Percentiles rank a stretch among this genome's conserved stretches.
These are phyloP conservation scores for Kondoa subrosea DNA, from an alignment of 768 basidiomycete genomes.

Conservation along the genomic window DNA sequence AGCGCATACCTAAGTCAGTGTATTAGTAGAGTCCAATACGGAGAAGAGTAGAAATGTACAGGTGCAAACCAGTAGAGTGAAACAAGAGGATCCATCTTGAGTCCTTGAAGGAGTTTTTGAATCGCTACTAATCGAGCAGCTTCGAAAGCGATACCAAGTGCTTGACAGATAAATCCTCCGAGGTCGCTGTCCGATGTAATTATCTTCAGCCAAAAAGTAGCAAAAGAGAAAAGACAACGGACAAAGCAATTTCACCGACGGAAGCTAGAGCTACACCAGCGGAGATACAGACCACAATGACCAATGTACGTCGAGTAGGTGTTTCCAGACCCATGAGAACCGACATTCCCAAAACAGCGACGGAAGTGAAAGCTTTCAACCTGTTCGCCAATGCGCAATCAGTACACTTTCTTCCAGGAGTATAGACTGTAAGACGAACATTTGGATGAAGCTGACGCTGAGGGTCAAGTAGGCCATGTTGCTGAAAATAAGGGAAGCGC, in stretches of 20 bases:
- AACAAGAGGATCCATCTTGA: constrained; percentile 94
- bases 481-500: constrained; percentile 71
- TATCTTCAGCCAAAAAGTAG: neutral
- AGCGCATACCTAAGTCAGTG: constrained; percentile 48
- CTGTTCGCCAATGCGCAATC: constrained; percentile 9
- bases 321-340: constrained; percentile 79
- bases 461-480: constrained; percentile 87
- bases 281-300: constrained; percentile 83
- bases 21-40: neutral
- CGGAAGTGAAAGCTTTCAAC: constrained; percentile 61
- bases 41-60: constrained; percentile 28
- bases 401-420: constrained; percentile 46
- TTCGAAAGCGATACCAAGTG: constrained; percentile 76
- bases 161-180: constrained; percentile 72
- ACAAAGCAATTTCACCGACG: constrained; percentile 66
- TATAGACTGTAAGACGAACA: constrained; percentile 38
- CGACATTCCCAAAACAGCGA: constrained; percentile 47
- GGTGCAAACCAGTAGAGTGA: constrained; percentile 94
- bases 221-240: neutral
- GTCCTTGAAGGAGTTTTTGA: constrained; percentile 75
- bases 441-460: constrained; percentile 86
- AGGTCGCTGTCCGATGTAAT: constrained; percentile 37
- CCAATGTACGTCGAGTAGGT: constrained; percentile 57
- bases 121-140: constrained; percentile 90
- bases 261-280: constrained; percentile 75